Evolutionary conservation across 1,284 basidiomycete genomes (phyloP), one percentile per base, ranked within the genome.

Genomic region (Chalciporus sp.): DNA sequence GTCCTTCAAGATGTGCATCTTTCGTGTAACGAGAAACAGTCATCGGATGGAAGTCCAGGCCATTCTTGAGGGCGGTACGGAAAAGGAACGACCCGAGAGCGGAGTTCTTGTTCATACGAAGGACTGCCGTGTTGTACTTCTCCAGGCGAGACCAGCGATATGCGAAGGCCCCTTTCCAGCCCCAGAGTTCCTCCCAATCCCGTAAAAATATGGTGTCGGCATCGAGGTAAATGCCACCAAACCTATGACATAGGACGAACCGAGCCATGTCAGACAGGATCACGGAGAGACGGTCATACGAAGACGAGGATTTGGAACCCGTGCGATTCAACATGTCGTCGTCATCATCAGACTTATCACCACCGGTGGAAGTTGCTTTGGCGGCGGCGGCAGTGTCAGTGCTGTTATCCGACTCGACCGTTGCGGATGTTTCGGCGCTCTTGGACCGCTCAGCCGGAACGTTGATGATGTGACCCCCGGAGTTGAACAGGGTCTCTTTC

Each of bases 171-270:
- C 91, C 91, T 61, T 85, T 84, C 84, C 88, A 93, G 20, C 89
- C 89, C 90, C 90, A 94, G 12, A 95, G 72, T 60, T 94, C 92
- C 66, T 93, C 91, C 92, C 92, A 95, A 66, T 95, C 92, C n/a
- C 92, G 83, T 12, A 95, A 72, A 61, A 95, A 83, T 51, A 95
- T 80, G 5, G 90, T 94, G 69, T 94, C 92, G 16, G 91, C 90
- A 64, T 95, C 92, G 47, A 95, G 82, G 66, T 94, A 95, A 42
- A 90, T 87, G 11, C 92, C 92, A 39, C 92, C 92, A 62, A 85
- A 94, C 42, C 90, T 85, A 72, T 94, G 88, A 53, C 89, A 92
- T 11, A 94, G 75, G 51, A 94, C 84, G 66, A 94, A 94, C 17
- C 92, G 84, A 4, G 89, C 92, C 86, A 94, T 89, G 67, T 95